Conservation (phyloP, 345 rosid species). For the Lumnitzera racemosa region DNA sequence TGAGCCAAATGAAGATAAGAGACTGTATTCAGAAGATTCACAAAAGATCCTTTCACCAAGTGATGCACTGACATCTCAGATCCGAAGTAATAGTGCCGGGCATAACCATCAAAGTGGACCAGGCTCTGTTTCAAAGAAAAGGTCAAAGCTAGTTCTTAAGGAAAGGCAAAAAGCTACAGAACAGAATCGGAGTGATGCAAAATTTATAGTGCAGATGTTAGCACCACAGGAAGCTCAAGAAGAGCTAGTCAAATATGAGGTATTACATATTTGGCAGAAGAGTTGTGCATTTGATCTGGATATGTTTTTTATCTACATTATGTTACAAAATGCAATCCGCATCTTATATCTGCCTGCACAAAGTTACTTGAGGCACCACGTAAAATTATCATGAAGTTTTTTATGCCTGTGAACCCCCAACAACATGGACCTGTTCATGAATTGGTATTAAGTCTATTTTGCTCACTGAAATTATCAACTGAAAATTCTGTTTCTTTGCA, state of each 20-base stretch:
- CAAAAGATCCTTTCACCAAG: conserved; percentile 41
- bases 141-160: conserved; percentile 30
- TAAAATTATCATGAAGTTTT: too few species aligned
- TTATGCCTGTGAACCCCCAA: not conserved
- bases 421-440: not conserved
- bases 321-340: not conserved
- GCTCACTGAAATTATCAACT: conserved; percentile 1
- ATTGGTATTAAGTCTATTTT: not conserved
- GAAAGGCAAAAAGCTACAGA: conserved; percentile 45
- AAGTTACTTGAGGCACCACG: too few species aligned
- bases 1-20: conserved; percentile 36
- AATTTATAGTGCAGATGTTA: conserved; percentile 46
- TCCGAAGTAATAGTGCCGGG: conserved; percentile 36
- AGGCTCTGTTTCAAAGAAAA: conserved; percentile 47
- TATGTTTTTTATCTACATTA: not conserved
- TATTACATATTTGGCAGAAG: conserved; percentile 12
- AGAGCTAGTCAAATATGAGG: conserved; percentile 72
- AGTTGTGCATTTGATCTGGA: not conserved
- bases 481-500: conserved; percentile 16
- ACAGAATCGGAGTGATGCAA: conserved; percentile 47
- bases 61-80: conserved; percentile 45
- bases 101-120: conserved; percentile 37
- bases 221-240: conserved; percentile 63
- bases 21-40: conserved; percentile 31
- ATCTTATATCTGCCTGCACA: too few species aligned